phyloP scores from a whole-genome alignment of 2,329 filamentous ascomycete species.

The Aspergillus sp. region DNA sequence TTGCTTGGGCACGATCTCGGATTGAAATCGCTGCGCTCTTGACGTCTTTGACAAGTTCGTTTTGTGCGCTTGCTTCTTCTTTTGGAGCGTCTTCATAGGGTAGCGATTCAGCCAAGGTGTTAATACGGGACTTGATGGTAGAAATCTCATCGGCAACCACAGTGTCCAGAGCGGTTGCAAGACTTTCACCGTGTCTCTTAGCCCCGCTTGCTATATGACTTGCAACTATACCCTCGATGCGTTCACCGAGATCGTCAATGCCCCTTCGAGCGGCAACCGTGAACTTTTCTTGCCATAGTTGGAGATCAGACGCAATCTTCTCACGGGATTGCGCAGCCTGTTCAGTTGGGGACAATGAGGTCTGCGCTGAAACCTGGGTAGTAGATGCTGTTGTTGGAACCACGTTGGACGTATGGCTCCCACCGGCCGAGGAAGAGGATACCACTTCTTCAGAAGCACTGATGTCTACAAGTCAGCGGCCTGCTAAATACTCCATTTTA shows the following conservation, averaged over 20 bases:
- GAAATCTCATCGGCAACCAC: slow-evolving; percentile 57
- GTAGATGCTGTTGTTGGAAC: slow-evolving; percentile 17
- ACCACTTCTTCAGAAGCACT: slow-evolving; percentile 11
- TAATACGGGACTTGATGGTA: slow-evolving; percentile 59
- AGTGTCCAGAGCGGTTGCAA: slow-evolving; percentile 61
- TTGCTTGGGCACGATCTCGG: slow-evolving; percentile 65
- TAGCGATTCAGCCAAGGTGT: slow-evolving; percentile 46
- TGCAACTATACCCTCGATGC: slow-evolving; percentile 62
- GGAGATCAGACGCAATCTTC: slow-evolving; percentile 68
- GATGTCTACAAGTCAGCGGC: slow-evolving; percentile 9
- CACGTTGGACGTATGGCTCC: slow-evolving; percentile 10
- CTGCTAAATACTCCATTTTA: background rate
- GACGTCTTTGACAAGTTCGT: slow-evolving; percentile 48
- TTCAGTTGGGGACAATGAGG: slow-evolving; percentile 38
- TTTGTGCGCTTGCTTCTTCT: slow-evolving; percentile 45
- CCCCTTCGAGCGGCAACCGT: slow-evolving; percentile 77
- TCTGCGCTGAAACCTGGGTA: slow-evolving; percentile 18
- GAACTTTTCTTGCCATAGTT: slow-evolving; percentile 82
- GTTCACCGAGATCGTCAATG: slow-evolving; percentile 56
- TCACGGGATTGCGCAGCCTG: slow-evolving; percentile 43
- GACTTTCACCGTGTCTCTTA: slow-evolving; percentile 27
- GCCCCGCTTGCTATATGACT: slow-evolving; percentile 61
- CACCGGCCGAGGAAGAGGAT: slow-evolving; percentile 14
- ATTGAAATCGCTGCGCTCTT: slow-evolving; percentile 63
- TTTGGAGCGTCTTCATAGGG: slow-evolving; percentile 50